Conservation (phyloP, 164 flowering plant genomes). For the Kingdonia uniflora region DNA sequence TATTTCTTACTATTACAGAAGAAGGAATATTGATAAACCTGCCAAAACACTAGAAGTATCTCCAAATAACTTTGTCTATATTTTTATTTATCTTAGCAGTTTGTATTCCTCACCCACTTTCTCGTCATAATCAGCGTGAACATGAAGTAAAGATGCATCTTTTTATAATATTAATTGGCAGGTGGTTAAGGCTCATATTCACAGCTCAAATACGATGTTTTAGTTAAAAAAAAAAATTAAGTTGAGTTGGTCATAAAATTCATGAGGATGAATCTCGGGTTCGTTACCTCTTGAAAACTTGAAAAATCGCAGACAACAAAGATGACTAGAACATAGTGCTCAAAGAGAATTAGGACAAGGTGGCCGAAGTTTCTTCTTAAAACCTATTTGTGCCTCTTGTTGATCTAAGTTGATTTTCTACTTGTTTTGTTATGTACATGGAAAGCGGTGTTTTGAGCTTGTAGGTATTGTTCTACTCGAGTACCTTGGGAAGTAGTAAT, state of each 20-base stretch:
- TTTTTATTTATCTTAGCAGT: too few relatives aligned
- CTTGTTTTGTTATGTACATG: too few relatives aligned
- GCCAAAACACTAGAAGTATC: too few relatives aligned
- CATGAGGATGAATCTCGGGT: conserved; percentile 75
- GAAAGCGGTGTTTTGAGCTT: too few relatives aligned
- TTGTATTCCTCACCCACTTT: too few relatives aligned
- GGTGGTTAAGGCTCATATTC: conserved; percentile 83
- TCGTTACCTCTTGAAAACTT: conserved; percentile 88
- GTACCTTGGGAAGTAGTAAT: too few relatives aligned
- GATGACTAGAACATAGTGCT: conserved; percentile 68
- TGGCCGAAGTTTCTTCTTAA: conserved; percentile 8
- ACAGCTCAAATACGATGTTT: conserved; percentile 97
- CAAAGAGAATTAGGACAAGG: conserved; percentile 39
- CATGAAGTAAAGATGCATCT: not conserved
- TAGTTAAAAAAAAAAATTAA: conserved; percentile 81
- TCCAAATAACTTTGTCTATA: too few relatives aligned
- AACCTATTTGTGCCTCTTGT: conserved; percentile 2
- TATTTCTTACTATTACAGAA: too few relatives aligned
- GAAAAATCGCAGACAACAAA: conserved; percentile 72
- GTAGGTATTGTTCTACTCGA: too few relatives aligned
- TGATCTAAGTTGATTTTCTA: too few relatives aligned
- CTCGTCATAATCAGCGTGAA: too few relatives aligned
- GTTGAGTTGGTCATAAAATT: conserved; percentile 86
- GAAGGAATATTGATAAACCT: too few relatives aligned
- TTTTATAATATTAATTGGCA: conserved; percentile 4